phyloP scores from a whole-genome alignment of 495 filamentous ascomycete species.

The Neurospora pannonica region DNA sequence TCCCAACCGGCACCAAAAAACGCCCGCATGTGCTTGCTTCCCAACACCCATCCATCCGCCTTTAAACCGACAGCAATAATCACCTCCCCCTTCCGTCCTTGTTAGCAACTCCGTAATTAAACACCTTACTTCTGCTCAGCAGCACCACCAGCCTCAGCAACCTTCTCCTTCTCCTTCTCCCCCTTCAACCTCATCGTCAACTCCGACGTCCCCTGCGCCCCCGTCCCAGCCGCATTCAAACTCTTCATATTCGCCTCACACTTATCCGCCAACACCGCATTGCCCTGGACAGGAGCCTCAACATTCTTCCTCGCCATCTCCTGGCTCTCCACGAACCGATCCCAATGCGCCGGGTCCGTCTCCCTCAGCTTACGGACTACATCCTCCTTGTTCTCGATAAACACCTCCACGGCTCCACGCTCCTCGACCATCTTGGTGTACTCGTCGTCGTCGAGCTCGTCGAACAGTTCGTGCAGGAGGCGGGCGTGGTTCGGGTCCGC shows the following conservation, averaged over 20 bases:
- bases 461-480: slow-evolving; percentile 50
- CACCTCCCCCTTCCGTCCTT: neutral
- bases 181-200: neutral
- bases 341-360: slow-evolving; percentile 52
- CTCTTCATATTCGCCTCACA: neutral
- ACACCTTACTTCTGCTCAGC: neutral
- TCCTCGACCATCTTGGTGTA: slow-evolving; percentile 45
- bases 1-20: neutral
- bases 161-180: neutral
- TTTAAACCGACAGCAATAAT: neutral
- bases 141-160: neutral
- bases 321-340: slow-evolving; percentile 56
- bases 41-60: neutral
- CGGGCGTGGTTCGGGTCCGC: slow-evolving; percentile 45
- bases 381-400: slow-evolving; percentile 46
- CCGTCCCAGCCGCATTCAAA: neutral
- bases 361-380: slow-evolving; percentile 41
- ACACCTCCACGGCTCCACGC: slow-evolving; percentile 47
- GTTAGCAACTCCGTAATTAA: neutral
- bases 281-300: neutral
- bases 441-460: slow-evolving; percentile 54
- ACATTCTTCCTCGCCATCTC: slow-evolving; percentile 55
- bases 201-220: neutral
- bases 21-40: neutral
- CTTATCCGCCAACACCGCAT: neutral